Percentiles rank a stretch among this genome's conserved stretches.
phyloP scores from a whole-genome alignment of 2,329 filamentous ascomycete species.

The Penicillium sp. region DNA sequence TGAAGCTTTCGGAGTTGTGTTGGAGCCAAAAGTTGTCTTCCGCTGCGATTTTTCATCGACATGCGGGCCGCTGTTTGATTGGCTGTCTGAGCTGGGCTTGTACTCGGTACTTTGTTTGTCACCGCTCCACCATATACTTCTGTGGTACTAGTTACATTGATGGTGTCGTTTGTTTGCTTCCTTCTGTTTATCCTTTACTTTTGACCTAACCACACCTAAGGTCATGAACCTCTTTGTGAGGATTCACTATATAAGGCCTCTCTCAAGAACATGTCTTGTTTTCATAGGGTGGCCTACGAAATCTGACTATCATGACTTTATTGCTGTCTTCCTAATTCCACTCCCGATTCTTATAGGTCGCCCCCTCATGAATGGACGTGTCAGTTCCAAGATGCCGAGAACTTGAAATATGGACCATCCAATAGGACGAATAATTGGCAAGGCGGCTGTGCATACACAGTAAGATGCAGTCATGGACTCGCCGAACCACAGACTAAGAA shows the following conservation, averaged over 20 bases:
- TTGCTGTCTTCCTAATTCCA: not conserved
- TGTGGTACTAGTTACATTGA: not conserved
- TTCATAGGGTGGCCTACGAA: not conserved
- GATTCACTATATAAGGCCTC: not conserved
- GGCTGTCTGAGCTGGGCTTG: conserved; percentile 3
- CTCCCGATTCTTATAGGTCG: not conserved
- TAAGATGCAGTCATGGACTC: conserved; percentile 15
- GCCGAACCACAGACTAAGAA: not conserved
- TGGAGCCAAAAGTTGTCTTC: not conserved
- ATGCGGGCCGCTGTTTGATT: conserved; percentile 20
- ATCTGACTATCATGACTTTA: not conserved
- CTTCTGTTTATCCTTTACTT: not conserved
- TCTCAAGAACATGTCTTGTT: not conserved
- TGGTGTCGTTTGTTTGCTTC: not conserved
- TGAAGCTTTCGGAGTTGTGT: not conserved
- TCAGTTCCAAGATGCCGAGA: conserved; percentile 14
- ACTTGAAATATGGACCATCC: conserved; percentile 14
- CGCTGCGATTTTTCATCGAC: conserved; percentile 17
- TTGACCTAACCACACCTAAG: not conserved
- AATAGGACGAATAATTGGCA: conserved; percentile 12
- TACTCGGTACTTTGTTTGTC: conserved; percentile 1
- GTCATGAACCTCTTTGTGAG: not conserved
- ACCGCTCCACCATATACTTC: not conserved
- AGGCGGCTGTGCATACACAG: conserved; percentile 8
- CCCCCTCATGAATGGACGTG: not conserved